Percentiles rank a stretch among this genome's conserved stretches.
These are phyloP conservation scores for Batkoa obscura DNA, from an alignment of 371 early-diverging fungal genomes.

Conservation along the genomic window DNA sequence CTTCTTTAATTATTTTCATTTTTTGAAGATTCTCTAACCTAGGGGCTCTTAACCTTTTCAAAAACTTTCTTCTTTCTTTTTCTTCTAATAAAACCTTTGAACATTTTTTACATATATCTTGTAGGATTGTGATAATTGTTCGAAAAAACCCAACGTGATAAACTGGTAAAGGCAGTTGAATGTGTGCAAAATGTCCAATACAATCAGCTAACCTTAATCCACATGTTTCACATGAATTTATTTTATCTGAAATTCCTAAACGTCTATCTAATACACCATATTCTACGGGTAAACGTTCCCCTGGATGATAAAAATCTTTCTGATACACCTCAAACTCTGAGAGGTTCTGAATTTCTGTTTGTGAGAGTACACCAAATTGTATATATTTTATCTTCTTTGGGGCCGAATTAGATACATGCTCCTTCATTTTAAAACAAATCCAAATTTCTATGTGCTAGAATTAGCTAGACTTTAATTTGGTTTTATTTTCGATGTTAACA, in stretches of 20 bases:
- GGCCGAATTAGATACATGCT: neutral
- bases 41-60: constrained; percentile 52
- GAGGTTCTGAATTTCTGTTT: constrained; percentile 60
- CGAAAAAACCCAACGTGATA: constrained; percentile 98
- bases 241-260: constrained; percentile 79
- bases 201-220: constrained; percentile 78
- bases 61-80: constrained; percentile 42
- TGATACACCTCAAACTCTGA: constrained; percentile 80
- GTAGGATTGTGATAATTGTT: constrained; percentile 71
- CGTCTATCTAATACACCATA: constrained; percentile 81
- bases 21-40: constrained; percentile 64
- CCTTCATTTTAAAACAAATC: neutral
- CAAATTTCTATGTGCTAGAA: too few relatives aligned
- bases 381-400: constrained; percentile 43
- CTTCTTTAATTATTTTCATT: constrained; percentile 54
- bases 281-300: constrained; percentile 54
- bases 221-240: constrained; percentile 80
- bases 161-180: constrained; percentile 87
- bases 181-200: constrained; percentile 96
- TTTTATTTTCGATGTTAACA: too few relatives aligned
- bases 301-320: constrained; percentile 66
- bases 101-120: constrained; percentile 96
- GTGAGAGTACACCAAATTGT: constrained; percentile 76
- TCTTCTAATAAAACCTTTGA: constrained; percentile 75
- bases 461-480: too few relatives aligned